Base-by-base conservation (phyloP, 2,329 filamentous ascomycete species). In the Curvularia hawaiiensis region DNA sequence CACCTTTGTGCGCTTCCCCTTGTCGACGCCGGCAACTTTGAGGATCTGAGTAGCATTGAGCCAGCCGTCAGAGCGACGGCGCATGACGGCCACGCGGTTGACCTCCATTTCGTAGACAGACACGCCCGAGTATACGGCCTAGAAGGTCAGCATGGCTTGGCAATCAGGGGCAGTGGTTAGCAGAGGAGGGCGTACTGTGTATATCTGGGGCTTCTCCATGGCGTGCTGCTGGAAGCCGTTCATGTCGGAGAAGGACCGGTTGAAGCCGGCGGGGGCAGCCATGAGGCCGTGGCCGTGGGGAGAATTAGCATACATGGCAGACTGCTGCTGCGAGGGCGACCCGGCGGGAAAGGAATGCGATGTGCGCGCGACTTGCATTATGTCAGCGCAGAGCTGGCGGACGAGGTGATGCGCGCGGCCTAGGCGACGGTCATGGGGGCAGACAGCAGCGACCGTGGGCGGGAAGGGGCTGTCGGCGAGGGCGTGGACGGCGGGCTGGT, bases 81-180 rank as follows among this genome's bases (percentile, higher is more conserved):
- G 91, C 95, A 99, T 99, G 50, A 98, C 93, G 24, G 92, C 92
- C 64, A 99, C 83, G 45, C 86, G 87, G 75, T 97, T 96, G 60
- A 98, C 90, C 76, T 97, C 93, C 92, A 98, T 97, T 78, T 99
- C 95, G 80, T 98, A 99, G 16, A 99, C 95, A 60, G 94, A 89
- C 45, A 98, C 92, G 65, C 93, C 92, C 8, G 94, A 98, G 77
- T 98, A 98, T 40, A 96, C 90, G 59, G 94, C 94, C 87, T 65
- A 54, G 40, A 18, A 18, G 12, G 60, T 73, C 60, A 72, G 66
- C 50, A 56, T 18, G 10, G 6, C 11, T 16, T 8, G 26, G 90
- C 4, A 91, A 96, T 75, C 96, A 96, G 22, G 92, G 88, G 51
- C 10, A 20, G 16, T 31, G 91, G 14, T n/a, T 39, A 16, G 24